Percentiles rank a stretch among this genome's conserved stretches.
phyloP scores from a whole-genome alignment of 768 basidiomycete species.

The Rhizopogon vinicolor region DNA sequence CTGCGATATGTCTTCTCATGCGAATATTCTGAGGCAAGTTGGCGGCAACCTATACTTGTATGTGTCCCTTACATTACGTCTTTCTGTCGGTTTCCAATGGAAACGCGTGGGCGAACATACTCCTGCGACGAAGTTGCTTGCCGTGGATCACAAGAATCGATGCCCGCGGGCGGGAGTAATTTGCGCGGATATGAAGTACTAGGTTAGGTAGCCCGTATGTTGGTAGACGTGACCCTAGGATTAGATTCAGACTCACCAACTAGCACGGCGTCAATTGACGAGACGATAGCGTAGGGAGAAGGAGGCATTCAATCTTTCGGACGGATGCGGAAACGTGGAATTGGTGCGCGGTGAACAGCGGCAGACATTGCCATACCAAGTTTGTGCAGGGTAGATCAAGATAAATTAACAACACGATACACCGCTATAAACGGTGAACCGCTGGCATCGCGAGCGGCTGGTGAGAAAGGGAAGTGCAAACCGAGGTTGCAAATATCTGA shows the following conservation, averaged over 20 bases:
- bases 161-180: slow-evolving; percentile 19
- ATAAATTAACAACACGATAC: neutral
- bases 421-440: neutral
- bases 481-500: neutral
- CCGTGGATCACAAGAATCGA: slow-evolving; percentile 17
- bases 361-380: neutral
- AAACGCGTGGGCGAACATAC: slow-evolving; percentile 14
- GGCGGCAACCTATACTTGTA: neutral
- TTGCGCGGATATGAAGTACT: slow-evolving; percentile 27
- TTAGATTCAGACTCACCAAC: neutral
- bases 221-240: neutral
- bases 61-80: neutral
- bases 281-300: neutral
- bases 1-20: neutral
- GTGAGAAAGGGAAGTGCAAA: neutral
- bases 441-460: neutral
- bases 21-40: neutral
- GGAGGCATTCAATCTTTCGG: neutral
- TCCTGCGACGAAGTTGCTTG: slow-evolving; percentile 21
- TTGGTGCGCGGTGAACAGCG: neutral
- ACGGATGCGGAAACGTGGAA: neutral
- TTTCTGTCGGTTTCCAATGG: slow-evolving; percentile 19
- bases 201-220: neutral
- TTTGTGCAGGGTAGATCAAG: neutral
- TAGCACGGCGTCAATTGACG: neutral